phyloP scores from a whole-genome alignment of 2,329 filamentous ascomycete genomes.

The Nothomitra cinnamomea region DNA sequence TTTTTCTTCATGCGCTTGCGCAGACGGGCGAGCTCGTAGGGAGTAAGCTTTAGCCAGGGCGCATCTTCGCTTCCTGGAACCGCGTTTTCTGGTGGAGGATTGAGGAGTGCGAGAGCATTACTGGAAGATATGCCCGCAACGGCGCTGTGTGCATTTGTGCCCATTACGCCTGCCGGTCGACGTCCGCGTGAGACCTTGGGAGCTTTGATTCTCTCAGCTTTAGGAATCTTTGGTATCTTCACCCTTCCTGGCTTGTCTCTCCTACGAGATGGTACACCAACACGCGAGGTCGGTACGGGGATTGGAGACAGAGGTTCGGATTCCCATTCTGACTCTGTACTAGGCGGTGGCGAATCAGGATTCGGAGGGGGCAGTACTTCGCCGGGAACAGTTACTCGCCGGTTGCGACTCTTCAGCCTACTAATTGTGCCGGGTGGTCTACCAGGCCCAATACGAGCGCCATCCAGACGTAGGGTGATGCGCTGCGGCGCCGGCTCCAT shows the following conservation, averaged over 20 bases:
- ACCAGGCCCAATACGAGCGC: conserved; percentile 5
- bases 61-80: conserved; percentile 40
- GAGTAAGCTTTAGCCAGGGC: conserved; percentile 47
- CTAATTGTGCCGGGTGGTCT: neutral
- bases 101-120: conserved; percentile 40
- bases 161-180: conserved; percentile 26
- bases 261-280: conserved; percentile 11
- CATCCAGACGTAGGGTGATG: conserved; percentile 15
- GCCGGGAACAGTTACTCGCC: conserved; percentile 26
- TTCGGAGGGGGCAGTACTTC: conserved; percentile 28
- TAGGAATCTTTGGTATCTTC: conserved; percentile 21
- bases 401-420: conserved; percentile 2
- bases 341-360: conserved; percentile 21
- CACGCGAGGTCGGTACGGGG: conserved; percentile 12
- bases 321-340: conserved; percentile 22
- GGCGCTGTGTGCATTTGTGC: conserved; percentile 35
- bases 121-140: conserved; percentile 42
- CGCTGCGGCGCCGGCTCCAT: conserved; percentile 13
- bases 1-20: conserved; percentile 88
- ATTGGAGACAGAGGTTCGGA: conserved; percentile 19
- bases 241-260: conserved; percentile 15
- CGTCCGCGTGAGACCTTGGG: conserved; percentile 9
- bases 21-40: conserved; percentile 52
- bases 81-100: conserved; percentile 42
- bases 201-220: conserved; percentile 8